These are phyloP conservation scores for Coleophoma crateriformis DNA, from an alignment of 2,329 filamentous ascomycete species.

Conservation along the genomic window DNA sequence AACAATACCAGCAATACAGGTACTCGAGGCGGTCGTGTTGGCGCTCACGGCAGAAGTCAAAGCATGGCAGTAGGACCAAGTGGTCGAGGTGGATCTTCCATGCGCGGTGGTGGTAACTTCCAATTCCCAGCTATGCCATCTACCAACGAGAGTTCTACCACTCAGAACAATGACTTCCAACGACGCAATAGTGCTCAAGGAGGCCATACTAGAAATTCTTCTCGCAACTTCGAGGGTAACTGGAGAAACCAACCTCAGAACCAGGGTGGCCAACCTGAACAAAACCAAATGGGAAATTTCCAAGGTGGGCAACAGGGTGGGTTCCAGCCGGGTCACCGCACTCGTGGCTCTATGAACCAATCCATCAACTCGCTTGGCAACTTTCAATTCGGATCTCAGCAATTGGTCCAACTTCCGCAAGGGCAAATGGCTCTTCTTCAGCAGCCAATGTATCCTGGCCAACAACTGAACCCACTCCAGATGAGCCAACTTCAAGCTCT, in stretches of 20 bases:
- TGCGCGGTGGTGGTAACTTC: constrained; percentile 66
- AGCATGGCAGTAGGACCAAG: constrained; percentile 77
- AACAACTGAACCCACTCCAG: constrained; percentile 83
- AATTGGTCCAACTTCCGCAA: constrained; percentile 78
- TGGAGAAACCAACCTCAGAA: constrained; percentile 69
- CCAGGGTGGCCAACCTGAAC: constrained; percentile 39
- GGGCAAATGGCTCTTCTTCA: constrained; percentile 81
- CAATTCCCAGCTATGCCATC: constrained; percentile 56
- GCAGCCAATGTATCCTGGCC: constrained; percentile 70
- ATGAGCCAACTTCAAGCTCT: constrained; percentile 87
- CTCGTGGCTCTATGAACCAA: constrained; percentile 78
- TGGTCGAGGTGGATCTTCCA: constrained; percentile 55
- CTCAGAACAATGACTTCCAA: constrained; percentile 55
- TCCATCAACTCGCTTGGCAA: constrained; percentile 78
- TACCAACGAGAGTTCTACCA: constrained; percentile 43
- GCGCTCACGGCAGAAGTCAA: constrained; percentile 73
- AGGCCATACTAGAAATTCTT: constrained; percentile 75
- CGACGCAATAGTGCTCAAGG: constrained; percentile 60
- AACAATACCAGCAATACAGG: constrained; percentile 9
- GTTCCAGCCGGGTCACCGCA: constrained; percentile 90
- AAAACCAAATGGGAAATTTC: constrained; percentile 57
- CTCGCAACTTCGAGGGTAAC: constrained; percentile 95
- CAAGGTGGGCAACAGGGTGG: constrained; percentile 62
- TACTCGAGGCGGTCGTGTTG: constrained; percentile 47
- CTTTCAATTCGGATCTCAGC: constrained; percentile 87